Base-by-base conservation (phyloP, 1,284 basidiomycete genomes). In the Singerocomus inundabilis region DNA sequence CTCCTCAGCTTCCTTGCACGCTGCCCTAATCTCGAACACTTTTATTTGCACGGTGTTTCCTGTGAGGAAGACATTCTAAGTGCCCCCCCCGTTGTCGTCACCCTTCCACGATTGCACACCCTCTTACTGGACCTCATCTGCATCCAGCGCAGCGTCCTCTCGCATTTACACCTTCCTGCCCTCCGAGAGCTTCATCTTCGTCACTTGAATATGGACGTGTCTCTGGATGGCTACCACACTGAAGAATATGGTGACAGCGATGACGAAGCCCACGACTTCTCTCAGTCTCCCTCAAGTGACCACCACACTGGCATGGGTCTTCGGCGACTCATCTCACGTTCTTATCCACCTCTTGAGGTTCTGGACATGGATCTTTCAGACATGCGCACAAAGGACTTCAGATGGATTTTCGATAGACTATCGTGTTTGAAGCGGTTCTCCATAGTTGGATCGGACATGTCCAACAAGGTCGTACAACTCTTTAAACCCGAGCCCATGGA, bases 381-480 rank as follows among this genome's bases (percentile, higher is more conserved):
- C 66, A 81, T 88, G 78, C 80, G 86, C 36, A 88, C 85, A 41
- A 88, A 88, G 67, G 86, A 89, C 62, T 89, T 89, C 61, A 61
- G 60, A 32, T 86, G 80, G 71, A 70, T 81, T 39, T 89, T 89
- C 55, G 76, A 79, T 51, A 70, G 73, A 34, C 69, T 87, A 16
- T 59, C 63, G 1, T 50, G 64, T 28, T 70, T 89, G 44, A 76
- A 78, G 58, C 76, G 80, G 45, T 89, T 89, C 62, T 72, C 76
- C 45, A 87, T 89, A 58, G 80, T 83, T 52, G 87, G 83, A 16
- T 87, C 84, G 9, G 87, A 89, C 64, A 85, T 89, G 86, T 84
- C 84, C 26, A 75, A 89, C 68, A 78, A 72, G 39, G 87, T 88
- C 51, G 72, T 88, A 33, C 66, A 66, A 26, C 69, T 85, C 53